phyloP scores from a whole-genome alignment of 2,329 filamentous ascomycete genomes.

The Proliferodiscus dingleyae region DNA sequence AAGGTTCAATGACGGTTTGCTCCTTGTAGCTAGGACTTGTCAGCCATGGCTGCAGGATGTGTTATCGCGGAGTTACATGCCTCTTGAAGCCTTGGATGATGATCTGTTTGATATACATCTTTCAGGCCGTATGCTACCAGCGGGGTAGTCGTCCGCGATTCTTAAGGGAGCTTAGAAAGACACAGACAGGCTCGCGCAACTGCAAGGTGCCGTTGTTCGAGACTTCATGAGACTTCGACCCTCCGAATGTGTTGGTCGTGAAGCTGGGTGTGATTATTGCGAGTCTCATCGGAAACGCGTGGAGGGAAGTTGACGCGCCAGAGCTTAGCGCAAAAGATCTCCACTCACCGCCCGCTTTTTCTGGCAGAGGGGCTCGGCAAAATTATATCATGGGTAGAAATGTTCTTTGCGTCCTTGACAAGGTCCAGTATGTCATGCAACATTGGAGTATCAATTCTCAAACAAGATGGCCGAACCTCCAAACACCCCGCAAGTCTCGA shows the following conservation, averaged over 20 bases:
- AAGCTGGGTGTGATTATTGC: neutral
- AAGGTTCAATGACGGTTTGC: constrained; percentile 96
- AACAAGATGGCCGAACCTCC: constrained; percentile 5
- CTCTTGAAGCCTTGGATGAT: constrained; percentile 99
- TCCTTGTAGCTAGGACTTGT: constrained; percentile 79
- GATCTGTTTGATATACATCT: constrained; percentile 99
- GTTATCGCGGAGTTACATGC: constrained; percentile 42
- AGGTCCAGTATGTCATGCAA: too few species aligned
- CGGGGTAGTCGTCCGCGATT: constrained; percentile 9
- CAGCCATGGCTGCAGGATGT: constrained; percentile 6
- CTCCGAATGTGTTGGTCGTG: neutral
- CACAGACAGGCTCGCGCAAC: neutral
- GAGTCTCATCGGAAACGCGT: constrained; percentile 8
- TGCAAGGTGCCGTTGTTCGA: neutral
- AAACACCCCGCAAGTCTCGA: constrained; percentile 15
- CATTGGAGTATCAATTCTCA: too few species aligned
- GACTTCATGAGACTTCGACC: neutral
- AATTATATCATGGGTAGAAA: neutral
- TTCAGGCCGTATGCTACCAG: constrained; percentile 24
- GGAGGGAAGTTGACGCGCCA: constrained; percentile 3
- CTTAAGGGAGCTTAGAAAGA: constrained; percentile 2
- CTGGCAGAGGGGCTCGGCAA: neutral
- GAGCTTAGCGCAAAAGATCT: constrained; percentile 1
- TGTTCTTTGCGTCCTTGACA: too few species aligned
- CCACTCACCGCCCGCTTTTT: neutral